These are phyloP conservation scores for Chaetomium olivaceum DNA, from an alignment of 2,329 filamentous ascomycete species.

Conservation along the genomic window DNA sequence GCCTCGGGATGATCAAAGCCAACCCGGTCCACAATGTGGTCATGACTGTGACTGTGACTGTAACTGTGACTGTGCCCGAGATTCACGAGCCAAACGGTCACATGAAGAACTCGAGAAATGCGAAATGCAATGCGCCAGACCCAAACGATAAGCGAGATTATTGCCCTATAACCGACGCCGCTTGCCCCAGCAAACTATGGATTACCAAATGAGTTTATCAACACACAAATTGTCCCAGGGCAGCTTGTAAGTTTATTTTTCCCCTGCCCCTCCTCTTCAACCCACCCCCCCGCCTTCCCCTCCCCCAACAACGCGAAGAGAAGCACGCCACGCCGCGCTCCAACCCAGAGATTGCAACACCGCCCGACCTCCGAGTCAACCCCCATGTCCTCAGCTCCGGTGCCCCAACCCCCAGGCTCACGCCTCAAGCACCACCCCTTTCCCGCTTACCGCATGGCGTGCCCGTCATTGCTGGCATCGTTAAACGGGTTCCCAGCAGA, in stretches of 20 bases:
- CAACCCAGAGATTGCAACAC: not conserved
- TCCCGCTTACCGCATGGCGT: slow-evolving; percentile 22
- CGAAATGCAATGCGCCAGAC: not conserved
- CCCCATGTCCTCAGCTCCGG: not conserved
- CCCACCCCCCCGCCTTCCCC: not conserved
- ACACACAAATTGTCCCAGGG: not conserved
- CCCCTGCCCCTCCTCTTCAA: not conserved
- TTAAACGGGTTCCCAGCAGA: slow-evolving; percentile 26
- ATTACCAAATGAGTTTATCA: slow-evolving; percentile 13
- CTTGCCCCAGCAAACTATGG: slow-evolving; percentile 8
- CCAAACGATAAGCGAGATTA: not conserved
- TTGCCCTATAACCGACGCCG: slow-evolving; percentile 10
- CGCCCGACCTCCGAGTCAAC: not conserved
- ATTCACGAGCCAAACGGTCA: not conserved
- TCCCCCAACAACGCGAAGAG: not conserved
- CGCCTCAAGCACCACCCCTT: not conserved
- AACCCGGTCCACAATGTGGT: not conserved
- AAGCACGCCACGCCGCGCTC: not conserved
- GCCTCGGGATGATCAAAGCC: slow-evolving; percentile 4
- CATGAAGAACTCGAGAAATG: not conserved
- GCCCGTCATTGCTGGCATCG: slow-evolving; percentile 19
- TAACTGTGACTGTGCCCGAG: not conserved
- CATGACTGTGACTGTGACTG: not conserved
- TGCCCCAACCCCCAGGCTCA: not conserved
- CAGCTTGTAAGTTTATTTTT: not conserved